These are phyloP conservation scores for Dimargaris verticillata DNA, from an alignment of 192 early-diverging fungal genomes.

Conservation along the genomic window DNA sequence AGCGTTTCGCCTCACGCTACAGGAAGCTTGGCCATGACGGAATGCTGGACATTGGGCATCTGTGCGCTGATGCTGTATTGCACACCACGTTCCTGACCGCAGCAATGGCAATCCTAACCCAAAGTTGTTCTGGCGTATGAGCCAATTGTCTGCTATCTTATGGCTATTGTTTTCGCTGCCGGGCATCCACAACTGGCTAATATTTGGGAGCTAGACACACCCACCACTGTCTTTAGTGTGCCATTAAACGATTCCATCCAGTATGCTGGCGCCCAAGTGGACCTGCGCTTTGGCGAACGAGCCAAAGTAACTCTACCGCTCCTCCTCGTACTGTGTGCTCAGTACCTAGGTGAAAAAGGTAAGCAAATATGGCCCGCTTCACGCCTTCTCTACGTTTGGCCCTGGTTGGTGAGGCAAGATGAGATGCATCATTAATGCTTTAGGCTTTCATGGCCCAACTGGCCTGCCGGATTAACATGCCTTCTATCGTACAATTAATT, in stretches of 20 bases:
- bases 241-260: not conserved
- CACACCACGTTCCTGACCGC: too few species aligned
- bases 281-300: not conserved
- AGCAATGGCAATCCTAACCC: too few species aligned
- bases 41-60: too few species aligned
- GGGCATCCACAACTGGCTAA: too few species aligned
- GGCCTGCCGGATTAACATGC: not conserved
- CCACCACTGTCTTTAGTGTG: slow-evolving; percentile 3
- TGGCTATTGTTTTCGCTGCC: too few species aligned
- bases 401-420: not conserved
- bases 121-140: too few species aligned
- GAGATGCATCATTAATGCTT: not conserved
- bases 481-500: not conserved
- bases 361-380: slow-evolving; percentile 6
- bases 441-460: not conserved
- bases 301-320: slow-evolving; percentile 15
- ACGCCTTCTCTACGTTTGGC: not conserved
- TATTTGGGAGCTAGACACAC: not conserved
- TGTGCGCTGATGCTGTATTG: too few species aligned
- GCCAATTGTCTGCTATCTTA: too few species aligned
- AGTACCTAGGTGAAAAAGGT: slow-evolving; percentile 24
- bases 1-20: too few species aligned
- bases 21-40: too few species aligned
- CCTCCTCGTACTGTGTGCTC: slow-evolving; percentile 25
- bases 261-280: slow-evolving; percentile 2